Percentiles rank a stretch among this genome's conserved stretches.
These are phyloP conservation scores for Arbutus unedo DNA, from an alignment of 148 eudicot genomes.

Conservation along the genomic window DNA sequence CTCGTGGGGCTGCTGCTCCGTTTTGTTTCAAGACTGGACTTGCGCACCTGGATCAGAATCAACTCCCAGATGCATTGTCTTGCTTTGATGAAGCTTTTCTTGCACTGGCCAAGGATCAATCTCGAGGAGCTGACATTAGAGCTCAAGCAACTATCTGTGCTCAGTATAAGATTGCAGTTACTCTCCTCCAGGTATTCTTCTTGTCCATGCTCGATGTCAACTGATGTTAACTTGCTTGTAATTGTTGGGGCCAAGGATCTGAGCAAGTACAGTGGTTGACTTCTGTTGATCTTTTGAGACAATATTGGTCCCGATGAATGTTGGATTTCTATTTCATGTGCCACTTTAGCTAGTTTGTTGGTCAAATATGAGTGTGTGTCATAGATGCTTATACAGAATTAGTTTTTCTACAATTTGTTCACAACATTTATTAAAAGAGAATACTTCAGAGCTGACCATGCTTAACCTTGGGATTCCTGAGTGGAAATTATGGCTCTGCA, in stretches of 20 bases:
- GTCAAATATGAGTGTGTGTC: background rate
- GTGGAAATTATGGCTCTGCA: background rate
- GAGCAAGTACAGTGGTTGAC: background rate
- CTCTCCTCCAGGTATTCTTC: slow-evolving; percentile 78
- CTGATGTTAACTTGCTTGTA: slow-evolving; percentile 7
- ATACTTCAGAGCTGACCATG: background rate
- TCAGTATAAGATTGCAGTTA: slow-evolving; percentile 93
- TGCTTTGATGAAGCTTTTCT: slow-evolving; percentile 98
- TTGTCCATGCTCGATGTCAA: background rate
- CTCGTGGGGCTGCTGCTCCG: slow-evolving; percentile 97
- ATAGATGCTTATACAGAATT: background rate
- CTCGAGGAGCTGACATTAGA: slow-evolving; percentile 87
- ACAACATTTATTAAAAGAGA: background rate
- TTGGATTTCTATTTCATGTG: background rate
- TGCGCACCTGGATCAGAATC: slow-evolving; percentile 93
- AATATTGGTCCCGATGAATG: slow-evolving; percentile 1
- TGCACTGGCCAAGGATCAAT: slow-evolving; percentile 94
- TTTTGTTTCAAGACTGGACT: slow-evolving; percentile 91
- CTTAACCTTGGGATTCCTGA: background rate
- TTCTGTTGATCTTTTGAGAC: background rate
- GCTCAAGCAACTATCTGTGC: slow-evolving; percentile 99
- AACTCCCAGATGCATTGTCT: slow-evolving; percentile 93
- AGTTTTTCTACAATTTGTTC: background rate
- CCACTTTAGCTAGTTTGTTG: background rate
- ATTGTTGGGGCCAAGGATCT: background rate